These are phyloP conservation scores for Fraxinus greggii DNA, from an alignment of 305 asterid genomes.

Conservation along the genomic window DNA sequence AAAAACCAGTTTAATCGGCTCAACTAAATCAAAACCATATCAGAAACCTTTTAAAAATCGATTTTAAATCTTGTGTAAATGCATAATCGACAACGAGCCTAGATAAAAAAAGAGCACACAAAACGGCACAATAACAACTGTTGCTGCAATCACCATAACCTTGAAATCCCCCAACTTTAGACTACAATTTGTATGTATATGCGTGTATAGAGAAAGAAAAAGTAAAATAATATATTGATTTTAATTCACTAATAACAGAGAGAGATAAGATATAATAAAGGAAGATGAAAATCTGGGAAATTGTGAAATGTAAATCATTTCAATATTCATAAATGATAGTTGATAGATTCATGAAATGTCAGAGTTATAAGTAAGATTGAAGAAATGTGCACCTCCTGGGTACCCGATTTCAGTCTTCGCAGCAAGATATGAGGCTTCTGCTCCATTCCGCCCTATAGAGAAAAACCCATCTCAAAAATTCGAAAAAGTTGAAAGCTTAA, in stretches of 20 bases:
- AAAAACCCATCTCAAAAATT: too few relatives aligned
- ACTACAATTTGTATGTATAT: background rate
- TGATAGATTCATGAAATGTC: background rate
- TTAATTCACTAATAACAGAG: background rate
- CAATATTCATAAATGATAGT: conserved; percentile 6
- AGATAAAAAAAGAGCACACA: conserved; percentile 44
- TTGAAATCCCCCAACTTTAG: background rate
- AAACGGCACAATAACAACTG: conserved; percentile 41
- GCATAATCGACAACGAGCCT: conserved; percentile 43
- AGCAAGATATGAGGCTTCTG: too few relatives aligned
- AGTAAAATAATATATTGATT: background rate
- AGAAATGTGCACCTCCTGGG: too few relatives aligned
- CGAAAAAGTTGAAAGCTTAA: too few relatives aligned
- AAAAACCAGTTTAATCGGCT: too few relatives aligned
- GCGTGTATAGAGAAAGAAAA: background rate
- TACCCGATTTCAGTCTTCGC: too few relatives aligned
- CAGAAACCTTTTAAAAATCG: too few relatives aligned
- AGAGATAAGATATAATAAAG: background rate
- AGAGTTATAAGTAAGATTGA: background rate
- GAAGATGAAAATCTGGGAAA: conserved; percentile 7
- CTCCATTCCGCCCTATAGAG: too few relatives aligned
- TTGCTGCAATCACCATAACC: conserved; percentile 51
- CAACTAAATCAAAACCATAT: too few relatives aligned
- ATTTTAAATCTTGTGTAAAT: too few relatives aligned
- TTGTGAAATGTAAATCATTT: conserved; percentile 20